A percentile compares a stretch with the other conserved stretches of the same genome.
phyloP scores from a whole-genome alignment of 2,329 filamentous ascomycete species.

The Pyrenochaeta sp. region DNA sequence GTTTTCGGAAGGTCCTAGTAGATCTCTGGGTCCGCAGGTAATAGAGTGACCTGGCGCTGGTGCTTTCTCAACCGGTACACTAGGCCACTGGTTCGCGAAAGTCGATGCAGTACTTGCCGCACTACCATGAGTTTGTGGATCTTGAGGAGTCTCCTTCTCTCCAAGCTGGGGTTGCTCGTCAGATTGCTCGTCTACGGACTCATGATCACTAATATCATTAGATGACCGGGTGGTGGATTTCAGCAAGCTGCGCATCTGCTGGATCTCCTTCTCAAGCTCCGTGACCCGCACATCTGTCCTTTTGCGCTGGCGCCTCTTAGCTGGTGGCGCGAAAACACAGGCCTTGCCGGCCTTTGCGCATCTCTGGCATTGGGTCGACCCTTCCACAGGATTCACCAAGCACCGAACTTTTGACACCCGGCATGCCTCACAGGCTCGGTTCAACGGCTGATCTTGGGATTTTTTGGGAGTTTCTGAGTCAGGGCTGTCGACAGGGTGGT shows the following conservation, averaged over 20 bases:
- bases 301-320: constrained; percentile 47
- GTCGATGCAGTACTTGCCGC: constrained; percentile 15
- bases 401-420: constrained; percentile 48
- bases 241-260: constrained; percentile 45
- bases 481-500: constrained; percentile 20
- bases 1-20: constrained; percentile 33
- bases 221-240: constrained; percentile 33
- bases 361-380: constrained; percentile 43
- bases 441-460: constrained; percentile 39
- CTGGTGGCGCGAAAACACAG: constrained; percentile 48
- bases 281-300: constrained; percentile 49
- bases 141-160: constrained; percentile 26
- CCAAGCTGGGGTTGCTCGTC: constrained; percentile 24
- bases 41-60: constrained; percentile 7
- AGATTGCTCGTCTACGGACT: constrained; percentile 37
- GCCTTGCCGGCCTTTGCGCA: constrained; percentile 44
- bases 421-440: constrained; percentile 49
- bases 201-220: constrained; percentile 36
- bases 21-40: constrained; percentile 25
- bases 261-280: constrained; percentile 48
- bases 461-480: constrained; percentile 29
- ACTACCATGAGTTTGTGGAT: constrained; percentile 20
- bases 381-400: constrained; percentile 34
- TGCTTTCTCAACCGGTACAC: constrained; percentile 6
- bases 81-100: constrained; percentile 16